These are phyloP conservation scores for Vitis hybrid DNA, from an alignment of 177 flowering plant species.

Conservation along the genomic window DNA sequence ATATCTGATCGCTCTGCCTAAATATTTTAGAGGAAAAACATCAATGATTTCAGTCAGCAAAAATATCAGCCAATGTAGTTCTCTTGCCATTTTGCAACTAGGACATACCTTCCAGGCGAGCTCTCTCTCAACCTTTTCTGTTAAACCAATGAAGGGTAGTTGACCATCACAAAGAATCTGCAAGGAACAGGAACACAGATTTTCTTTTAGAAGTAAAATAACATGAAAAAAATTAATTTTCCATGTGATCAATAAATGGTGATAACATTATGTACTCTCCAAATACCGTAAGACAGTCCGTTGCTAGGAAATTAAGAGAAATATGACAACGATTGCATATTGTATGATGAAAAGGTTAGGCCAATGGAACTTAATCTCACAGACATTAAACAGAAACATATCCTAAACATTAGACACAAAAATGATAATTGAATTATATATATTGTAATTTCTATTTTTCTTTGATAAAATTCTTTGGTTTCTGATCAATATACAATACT, in stretches of 20 bases:
- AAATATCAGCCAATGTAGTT: neutral
- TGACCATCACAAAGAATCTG: conserved; percentile 86
- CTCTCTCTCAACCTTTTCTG: conserved; percentile 82
- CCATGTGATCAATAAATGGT: neutral
- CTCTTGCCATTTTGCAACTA: conserved; percentile 4
- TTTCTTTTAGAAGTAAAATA: neutral
- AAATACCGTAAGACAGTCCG: no score
- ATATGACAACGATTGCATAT: neutral
- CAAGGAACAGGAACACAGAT: conserved; percentile 8
- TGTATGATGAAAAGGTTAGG: no score
- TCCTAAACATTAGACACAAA: no score
- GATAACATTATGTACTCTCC: no score
- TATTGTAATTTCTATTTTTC: no score
- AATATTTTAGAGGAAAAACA: conserved; percentile 8
- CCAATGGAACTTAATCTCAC: no score
- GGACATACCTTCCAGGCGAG: conserved; percentile 80
- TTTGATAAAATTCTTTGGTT: no score
- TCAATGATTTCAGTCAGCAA: neutral
- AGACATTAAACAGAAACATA: no score
- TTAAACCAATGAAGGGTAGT: conserved; percentile 83
- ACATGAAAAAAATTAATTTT: neutral
- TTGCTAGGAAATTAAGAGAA: no score
- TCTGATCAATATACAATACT: no score
- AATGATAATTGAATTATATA: no score
- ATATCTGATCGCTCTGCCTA: conserved; percentile 88